Conservation (phyloP, 345 rosid genomes). For the Lenwebbia sp. region DNA sequence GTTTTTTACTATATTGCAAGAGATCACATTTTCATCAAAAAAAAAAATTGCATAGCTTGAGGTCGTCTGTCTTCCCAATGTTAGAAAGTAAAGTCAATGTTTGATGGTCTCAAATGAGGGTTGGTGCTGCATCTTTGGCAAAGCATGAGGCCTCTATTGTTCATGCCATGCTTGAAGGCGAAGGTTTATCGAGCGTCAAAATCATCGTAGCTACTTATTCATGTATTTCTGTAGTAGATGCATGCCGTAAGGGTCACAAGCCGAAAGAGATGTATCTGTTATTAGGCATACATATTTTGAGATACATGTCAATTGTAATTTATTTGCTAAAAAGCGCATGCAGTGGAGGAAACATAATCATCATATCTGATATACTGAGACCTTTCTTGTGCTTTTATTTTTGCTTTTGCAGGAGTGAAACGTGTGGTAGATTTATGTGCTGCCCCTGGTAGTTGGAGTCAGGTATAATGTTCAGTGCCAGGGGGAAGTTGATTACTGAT, state of each 20-base stretch:
- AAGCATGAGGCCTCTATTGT: neutral
- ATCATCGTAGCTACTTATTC: neutral
- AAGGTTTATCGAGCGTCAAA: neutral
- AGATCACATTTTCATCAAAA: neutral
- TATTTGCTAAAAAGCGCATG: neutral
- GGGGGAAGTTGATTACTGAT: neutral
- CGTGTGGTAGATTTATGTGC: slow-evolving; percentile 97
- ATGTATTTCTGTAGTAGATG: neutral
- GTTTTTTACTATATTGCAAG: neutral
- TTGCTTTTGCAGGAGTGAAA: slow-evolving; percentile 54
- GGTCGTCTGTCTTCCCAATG: neutral
- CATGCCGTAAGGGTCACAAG: neutral
- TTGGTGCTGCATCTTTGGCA: neutral
- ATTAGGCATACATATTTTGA: neutral
- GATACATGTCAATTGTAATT: neutral
- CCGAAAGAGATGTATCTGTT: neutral
- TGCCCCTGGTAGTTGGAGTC: slow-evolving; percentile 99
- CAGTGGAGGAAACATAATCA: neutral
- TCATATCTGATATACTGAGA: neutral
- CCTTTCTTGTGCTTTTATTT: neutral
- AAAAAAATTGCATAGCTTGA: neutral
- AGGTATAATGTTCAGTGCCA: slow-evolving; percentile 37
- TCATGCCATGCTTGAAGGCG: neutral
- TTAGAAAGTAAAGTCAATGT: neutral
- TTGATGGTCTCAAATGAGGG: neutral